Conservation (phyloP, 768 basidiomycete species). For the Suillus subaureus region DNA sequence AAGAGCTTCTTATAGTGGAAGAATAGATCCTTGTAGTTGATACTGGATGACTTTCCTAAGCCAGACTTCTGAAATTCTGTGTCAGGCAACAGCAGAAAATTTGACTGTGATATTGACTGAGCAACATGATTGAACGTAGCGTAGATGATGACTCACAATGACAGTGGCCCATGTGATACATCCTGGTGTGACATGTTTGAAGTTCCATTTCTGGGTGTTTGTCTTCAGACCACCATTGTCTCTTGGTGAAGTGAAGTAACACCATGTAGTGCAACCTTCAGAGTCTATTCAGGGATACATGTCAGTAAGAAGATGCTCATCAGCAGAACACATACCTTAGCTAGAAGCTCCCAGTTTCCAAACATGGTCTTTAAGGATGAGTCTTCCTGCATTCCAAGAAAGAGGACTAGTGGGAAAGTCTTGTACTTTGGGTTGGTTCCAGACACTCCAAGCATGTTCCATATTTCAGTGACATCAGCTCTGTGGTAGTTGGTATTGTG, state of each 20-base stretch:
- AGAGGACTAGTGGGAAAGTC: not conserved
- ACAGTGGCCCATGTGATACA: conserved; percentile 1
- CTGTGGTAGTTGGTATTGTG: conserved; percentile 1
- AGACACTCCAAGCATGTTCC: conserved; percentile 3
- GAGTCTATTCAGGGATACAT: not conserved
- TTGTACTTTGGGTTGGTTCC: not conserved
- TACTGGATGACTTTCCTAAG: conserved; percentile 1
- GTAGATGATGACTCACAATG: conserved; percentile 4
- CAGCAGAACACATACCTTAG: conserved; percentile 4
- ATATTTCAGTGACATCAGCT: not conserved
- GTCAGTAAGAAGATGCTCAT: not conserved
- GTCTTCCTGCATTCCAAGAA: conserved; percentile 4
- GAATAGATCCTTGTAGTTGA: conserved; percentile 8
- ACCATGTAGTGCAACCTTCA: not conserved
- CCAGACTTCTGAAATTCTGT: not conserved
- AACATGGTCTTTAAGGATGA: conserved; percentile 1
- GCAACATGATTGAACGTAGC: not conserved
- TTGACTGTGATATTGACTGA: not conserved
- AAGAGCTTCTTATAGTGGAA: conserved; percentile 8
- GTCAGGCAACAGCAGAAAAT: conserved; percentile 4
- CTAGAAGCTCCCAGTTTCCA: conserved; percentile 8
- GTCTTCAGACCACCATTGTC: not conserved
- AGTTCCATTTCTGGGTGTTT: conserved; percentile 1
- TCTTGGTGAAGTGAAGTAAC: not conserved
- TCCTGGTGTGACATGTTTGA: conserved; percentile 4